phyloP scores from a whole-genome alignment of 176 grass and related monocot genomes.

The Carex pumila region DNA sequence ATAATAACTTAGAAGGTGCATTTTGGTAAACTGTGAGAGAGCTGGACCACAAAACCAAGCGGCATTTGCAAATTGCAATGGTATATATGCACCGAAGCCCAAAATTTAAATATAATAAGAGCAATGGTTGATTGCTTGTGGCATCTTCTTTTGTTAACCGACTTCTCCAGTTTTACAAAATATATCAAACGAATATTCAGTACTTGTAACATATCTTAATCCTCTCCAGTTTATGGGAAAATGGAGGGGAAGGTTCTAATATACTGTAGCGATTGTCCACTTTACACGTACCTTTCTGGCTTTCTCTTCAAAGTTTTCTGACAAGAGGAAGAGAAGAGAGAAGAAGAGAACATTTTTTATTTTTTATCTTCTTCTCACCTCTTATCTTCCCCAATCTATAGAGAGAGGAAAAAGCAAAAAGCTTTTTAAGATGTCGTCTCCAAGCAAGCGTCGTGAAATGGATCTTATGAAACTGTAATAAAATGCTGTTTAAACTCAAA shows the following conservation, averaged over 20 bases:
- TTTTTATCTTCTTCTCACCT: background rate
- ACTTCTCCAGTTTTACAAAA: background rate
- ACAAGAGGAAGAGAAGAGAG: background rate
- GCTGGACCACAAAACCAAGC: background rate
- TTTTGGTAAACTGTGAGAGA: background rate
- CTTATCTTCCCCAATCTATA: constrained; percentile 1
- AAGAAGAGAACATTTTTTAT: background rate
- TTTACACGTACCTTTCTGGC: constrained; percentile 29
- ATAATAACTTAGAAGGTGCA: background rate
- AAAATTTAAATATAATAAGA: background rate
- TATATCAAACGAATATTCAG: background rate
- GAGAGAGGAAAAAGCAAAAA: background rate
- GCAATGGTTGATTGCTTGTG: background rate
- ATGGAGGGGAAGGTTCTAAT: background rate
- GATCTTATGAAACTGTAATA: constrained; percentile 53
- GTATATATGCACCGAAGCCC: background rate
- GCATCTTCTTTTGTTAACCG: background rate
- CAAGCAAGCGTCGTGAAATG: constrained; percentile 49
- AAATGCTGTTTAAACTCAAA: background rate
- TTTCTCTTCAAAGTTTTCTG: constrained; percentile 2
- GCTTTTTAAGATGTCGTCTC: constrained; percentile 36
- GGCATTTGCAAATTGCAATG: background rate
- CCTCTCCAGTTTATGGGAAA: background rate
- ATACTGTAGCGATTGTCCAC: constrained; percentile 7
- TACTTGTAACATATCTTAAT: background rate